Evolutionary conservation across 2,329 filamentous ascomycete species (phyloP).

Genomic region (Endothia cerciana): DNA sequence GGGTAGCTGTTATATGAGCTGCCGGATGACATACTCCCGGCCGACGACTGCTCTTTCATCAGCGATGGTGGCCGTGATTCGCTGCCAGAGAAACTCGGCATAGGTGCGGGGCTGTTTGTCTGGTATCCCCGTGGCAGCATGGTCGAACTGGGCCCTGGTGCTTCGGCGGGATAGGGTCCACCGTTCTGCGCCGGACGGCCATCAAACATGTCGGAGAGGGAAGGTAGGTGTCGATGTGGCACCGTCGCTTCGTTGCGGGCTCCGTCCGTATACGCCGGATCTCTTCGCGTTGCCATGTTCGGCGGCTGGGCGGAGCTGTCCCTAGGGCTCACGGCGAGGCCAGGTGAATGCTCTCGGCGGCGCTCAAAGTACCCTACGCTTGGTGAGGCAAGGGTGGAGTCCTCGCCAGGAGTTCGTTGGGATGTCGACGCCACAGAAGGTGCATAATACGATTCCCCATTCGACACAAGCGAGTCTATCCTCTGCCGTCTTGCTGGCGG

Average conservation of each 20-base stretch:
- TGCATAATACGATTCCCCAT: constrained; percentile 50
- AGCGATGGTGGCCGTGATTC: constrained; percentile 45
- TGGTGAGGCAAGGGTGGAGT: constrained; percentile 47
- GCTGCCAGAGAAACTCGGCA: constrained; percentile 34
- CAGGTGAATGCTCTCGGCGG: constrained; percentile 37
- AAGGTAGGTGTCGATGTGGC: constrained; percentile 46
- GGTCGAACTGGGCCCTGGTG: constrained; percentile 7
- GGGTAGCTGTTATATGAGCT: constrained; percentile 44
- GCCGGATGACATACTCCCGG: constrained; percentile 47
- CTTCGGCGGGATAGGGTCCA: constrained; percentile 29
- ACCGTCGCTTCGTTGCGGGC: constrained; percentile 37
- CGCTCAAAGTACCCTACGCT: constrained; percentile 43
- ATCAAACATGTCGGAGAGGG: constrained; percentile 54
- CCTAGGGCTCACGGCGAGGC: constrained; percentile 33
- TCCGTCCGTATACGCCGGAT: constrained; percentile 34
- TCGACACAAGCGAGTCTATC: constrained; percentile 52
- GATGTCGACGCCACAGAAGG: constrained; percentile 42
- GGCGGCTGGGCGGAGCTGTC: constrained; percentile 33
- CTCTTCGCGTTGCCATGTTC: constrained; percentile 30
- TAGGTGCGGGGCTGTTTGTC: constrained; percentile 35
- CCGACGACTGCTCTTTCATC: constrained; percentile 51
- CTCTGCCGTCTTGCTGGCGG: constrained; percentile 51
- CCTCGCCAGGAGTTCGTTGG: constrained; percentile 46
- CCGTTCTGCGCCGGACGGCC: constrained; percentile 35
- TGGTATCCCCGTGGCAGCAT: constrained; percentile 28